Conservation (phyloP, 345 rosid genomes). For the Eucalyptus globulus region DNA sequence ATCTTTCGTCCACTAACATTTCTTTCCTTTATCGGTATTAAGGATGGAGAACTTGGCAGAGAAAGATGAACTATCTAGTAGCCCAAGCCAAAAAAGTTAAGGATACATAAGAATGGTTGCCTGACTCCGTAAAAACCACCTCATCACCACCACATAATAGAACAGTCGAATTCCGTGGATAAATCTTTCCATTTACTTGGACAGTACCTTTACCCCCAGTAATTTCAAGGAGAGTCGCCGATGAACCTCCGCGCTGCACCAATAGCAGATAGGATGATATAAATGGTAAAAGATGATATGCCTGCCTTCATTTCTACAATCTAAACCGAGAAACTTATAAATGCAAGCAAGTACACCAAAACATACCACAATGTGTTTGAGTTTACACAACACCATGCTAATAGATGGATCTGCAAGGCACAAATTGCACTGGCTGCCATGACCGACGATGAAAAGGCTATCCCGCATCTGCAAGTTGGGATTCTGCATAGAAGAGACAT, state of each 20-base stretch:
- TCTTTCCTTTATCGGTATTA: background rate
- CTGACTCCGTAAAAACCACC: conserved; percentile 56
- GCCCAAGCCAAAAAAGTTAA: background rate
- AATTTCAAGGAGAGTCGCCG: conserved; percentile 59
- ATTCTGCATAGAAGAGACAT: conserved; percentile 37
- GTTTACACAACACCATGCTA: conserved; percentile 50
- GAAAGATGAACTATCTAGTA: background rate
- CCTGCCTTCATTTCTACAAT: background rate
- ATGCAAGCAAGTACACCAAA: background rate
- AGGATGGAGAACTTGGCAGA: background rate
- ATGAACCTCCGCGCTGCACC: conserved; percentile 50
- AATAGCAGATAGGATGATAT: background rate
- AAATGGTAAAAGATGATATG: background rate
- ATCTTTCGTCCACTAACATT: background rate
- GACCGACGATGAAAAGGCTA: conserved; percentile 67
- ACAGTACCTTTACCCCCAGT: conserved; percentile 75
- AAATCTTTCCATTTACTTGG: conserved; percentile 67
- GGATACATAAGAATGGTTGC: conserved; percentile 98
- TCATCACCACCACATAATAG: conserved; percentile 85
- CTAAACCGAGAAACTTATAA: background rate
- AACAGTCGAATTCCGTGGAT: conserved; percentile 30
- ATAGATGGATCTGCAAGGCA: conserved; percentile 55
- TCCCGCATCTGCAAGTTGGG: conserved; percentile 57
- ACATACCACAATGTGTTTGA: conserved; percentile 73
- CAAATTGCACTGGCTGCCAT: conserved; percentile 56